These are phyloP conservation scores for Aureobasidium sp. DNA, from an alignment of 2,329 filamentous ascomycete genomes.

Conservation along the genomic window DNA sequence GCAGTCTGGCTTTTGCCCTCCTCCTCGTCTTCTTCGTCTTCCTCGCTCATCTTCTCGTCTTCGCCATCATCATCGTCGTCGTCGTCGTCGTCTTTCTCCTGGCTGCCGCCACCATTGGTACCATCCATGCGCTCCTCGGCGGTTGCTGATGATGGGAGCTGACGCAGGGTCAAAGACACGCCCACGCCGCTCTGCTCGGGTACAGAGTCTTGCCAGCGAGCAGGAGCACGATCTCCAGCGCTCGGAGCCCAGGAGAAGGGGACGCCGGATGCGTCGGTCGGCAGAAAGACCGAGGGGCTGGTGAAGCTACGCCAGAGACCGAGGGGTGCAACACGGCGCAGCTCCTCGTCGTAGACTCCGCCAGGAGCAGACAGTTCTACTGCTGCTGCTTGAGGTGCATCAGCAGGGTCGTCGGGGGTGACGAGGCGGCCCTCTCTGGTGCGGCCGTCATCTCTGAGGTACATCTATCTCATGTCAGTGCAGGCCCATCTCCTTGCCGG, in stretches of 20 bases:
- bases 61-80: neutral
- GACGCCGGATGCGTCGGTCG: neutral
- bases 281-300: neutral
- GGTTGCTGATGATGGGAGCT: neutral
- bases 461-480: neutral
- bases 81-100: neutral
- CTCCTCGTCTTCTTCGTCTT: neutral
- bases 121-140: neutral
- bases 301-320: neutral
- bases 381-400: neutral
- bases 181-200: neutral
- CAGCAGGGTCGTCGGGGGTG: neutral
- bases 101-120: neutral
- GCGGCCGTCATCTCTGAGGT: neutral
- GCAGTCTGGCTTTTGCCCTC: neutral
- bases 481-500: neutral
- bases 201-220: neutral
- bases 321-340: neutral
- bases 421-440: neutral
- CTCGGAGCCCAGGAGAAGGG: neutral
- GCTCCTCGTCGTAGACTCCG: neutral
- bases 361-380: neutral
- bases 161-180: neutral
- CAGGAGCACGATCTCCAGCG: neutral
- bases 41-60: neutral